Evolutionary conservation across 768 basidiomycete genomes (phyloP), one percentile per base, ranked within the genome.

Genomic region (Naganishia friedmannii): DNA sequence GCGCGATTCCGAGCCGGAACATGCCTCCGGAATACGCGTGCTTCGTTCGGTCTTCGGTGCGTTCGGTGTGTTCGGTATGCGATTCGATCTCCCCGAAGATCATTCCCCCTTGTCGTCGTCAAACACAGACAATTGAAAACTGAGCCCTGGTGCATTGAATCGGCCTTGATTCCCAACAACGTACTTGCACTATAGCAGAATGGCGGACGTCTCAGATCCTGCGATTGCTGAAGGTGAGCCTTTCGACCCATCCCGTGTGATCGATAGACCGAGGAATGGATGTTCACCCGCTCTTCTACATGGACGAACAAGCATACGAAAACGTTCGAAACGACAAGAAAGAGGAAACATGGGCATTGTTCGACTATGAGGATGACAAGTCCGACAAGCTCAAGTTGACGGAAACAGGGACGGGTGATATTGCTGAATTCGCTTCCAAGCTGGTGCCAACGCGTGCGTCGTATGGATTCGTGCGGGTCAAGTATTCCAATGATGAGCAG

Each of bases 291-390:
- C 19, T 32, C 13, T 26, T 37, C 17, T 34, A 42, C 42, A 42
- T 42, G 42, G 2, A 42, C 15, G 9, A 31, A 26, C 7, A 34
- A 92, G 94, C 92, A 37, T 95, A 96, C 85, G 84, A 86, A 80
- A 90, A 93, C 74, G 89, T 96, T 67, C 88, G 93, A 74, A 85
- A 84, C 72, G 88, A 91, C 85, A 93, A 93, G 78, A 85, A 88
- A 46, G 90, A 91, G 34, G 90, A 88, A 37, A 96, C 90, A 80
- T 97, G 93, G 93, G 78, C 94, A 54, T 84, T 97, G 68, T 82
- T 96, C 69, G 91, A 95, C 79, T 98, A 97, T 80, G 89, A 90
- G 84, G 88, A 76, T 29, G 79, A 81, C 54, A 80, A 77, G 57
- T 75, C 75, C 34, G 91, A 95, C 85, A 90, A 86, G 78, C 87